Evolutionary conservation across 2,329 filamentous ascomycete genomes (phyloP), one percentile per base, ranked within the genome.

Genomic region (Drechslera avenae): DNA sequence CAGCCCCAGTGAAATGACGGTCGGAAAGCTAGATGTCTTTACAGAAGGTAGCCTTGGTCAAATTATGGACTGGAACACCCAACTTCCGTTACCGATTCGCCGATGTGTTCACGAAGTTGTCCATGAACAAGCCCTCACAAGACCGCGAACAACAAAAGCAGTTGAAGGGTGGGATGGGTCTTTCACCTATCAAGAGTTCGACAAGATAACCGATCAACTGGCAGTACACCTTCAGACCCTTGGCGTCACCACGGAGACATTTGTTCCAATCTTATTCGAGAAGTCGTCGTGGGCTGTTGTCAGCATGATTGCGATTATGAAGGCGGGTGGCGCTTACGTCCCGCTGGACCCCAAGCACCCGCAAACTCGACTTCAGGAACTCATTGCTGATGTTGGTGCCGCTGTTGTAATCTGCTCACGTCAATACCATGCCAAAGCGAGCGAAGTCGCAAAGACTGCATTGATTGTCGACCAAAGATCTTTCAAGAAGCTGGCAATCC

Each of bases 311-410:
- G 67, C 68, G 1, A 67, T 73, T 54, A 68, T 73, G 67, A 74
- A 74, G 48, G 69, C 70, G 8, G 70, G 72, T n/a, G 70, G 64
- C 6, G 68, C 69, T 13, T 73, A 71, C 35, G 66, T 73, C 3
- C 70, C 73, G 0, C 52, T 78, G 0, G 74, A 78, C 12, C 70
- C 75, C 0, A 67, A 67, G 4, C 63, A 76, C 14, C 70, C 69
- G 1, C 58, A 63, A 9, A 66, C 55, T 12, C 72, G 76, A 9
- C 65, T 78, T 31, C 60, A 63, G 13, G 63, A 67, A 43, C 71
- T 77, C 26, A 67, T 70, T 23, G 47, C 35, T 31, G 67, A 72
- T 39, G 66, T 72, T 5, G 50, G 59, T 9, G 68, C 68, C 1
- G 59, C 66, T 17, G 50, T 71, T 5, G 59, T 70, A 4, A 41